Evolutionary conservation across 495 filamentous ascomycete species (phyloP).

Genomic region (Penicillium paradoxum): DNA sequence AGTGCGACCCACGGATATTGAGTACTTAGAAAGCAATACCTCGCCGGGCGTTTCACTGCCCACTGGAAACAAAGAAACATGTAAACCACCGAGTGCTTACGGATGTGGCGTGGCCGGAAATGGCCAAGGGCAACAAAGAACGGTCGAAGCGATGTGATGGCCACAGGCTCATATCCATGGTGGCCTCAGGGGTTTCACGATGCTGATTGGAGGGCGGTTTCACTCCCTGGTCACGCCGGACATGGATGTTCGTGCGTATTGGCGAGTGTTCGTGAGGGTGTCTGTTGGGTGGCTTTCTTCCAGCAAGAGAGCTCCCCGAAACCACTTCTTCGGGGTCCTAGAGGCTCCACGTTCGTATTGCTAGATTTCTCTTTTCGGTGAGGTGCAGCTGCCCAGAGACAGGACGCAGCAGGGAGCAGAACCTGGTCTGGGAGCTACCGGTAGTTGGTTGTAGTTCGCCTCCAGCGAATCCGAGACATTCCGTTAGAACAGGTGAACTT

Average conservation of each 20-base stretch:
- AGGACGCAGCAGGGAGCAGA: no score
- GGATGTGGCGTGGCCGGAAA: slow-evolving; percentile 5
- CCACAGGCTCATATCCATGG: slow-evolving; percentile 5
- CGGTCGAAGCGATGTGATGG: slow-evolving; percentile 4
- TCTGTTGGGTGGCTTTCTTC: background rate
- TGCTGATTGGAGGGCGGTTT: slow-evolving; percentile 9
- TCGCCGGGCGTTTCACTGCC: background rate
- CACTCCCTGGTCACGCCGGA: slow-evolving; percentile 4
- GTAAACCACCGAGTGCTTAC: slow-evolving; percentile 3
- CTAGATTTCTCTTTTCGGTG: background rate
- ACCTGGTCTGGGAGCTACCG: background rate
- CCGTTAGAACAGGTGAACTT: background rate
- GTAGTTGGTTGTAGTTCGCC: background rate
- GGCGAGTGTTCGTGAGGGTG: background rate
- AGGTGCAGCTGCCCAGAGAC: background rate
- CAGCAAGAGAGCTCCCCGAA: background rate
- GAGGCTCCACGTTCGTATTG: background rate
- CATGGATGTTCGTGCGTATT: background rate
- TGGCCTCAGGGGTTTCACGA: slow-evolving; percentile 11
- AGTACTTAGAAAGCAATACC: slow-evolving; percentile 10
- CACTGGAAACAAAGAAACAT: slow-evolving; percentile 15
- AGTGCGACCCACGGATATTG: slow-evolving; percentile 14
- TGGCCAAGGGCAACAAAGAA: slow-evolving; percentile 6
- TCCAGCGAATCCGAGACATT: background rate
- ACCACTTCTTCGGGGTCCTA: background rate